Base-by-base conservation (phyloP, 192 early-diverging fungal species). In the Phlyctochytrium planicorne region DNA sequence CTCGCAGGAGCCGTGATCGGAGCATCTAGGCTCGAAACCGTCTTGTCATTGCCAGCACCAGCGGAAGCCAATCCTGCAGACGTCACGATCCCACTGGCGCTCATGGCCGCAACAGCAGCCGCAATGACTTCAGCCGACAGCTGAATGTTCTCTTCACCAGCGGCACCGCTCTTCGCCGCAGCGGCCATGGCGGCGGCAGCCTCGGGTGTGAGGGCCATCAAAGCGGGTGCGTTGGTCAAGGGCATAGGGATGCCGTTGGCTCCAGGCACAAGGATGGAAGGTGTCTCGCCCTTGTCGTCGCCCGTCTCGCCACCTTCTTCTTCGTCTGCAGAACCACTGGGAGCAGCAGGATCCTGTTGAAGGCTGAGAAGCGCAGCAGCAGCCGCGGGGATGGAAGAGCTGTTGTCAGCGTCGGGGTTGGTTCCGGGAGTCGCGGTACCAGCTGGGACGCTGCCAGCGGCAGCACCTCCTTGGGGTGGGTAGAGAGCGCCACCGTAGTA, bases 261-360 rank as follows among this genome's bases (percentile, higher is more conserved):
- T 14, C 40, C 40, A 47, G 40, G 40, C 40, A 47, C 10, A 20
- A 20, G 40, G 10, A 47, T 47, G 40, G 40, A 14, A 6, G 40
- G 40, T 20, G 20, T 47, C 10, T 14, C 40, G 20, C 6, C 10
- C 10, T 20, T 20, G 10, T 6, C 10, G 40, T 47, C 20, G 10
- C 10, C 40, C 40, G 40, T 20, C 40, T 6, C 40, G 20, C 10
- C 40, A 47, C 10, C 40, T 14, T 6, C 40, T 20, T 6, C 40
- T 14, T 6, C 40, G 40, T 6, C 40, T 47, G 10, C 40, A 6
- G 40, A 6, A 47, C 12, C 55, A 14, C 14, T 27, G 27, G 55
- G 55, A 10, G 12, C 20, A 57, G 27, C 55, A 6, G 55, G 55
- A 25, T 57, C 55, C 55, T 57, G 55, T 27, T 57, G 55, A 14